Percentiles rank a stretch among this genome's conserved stretches.
These are phyloP conservation scores for Colletotrichum aenigma DNA, from an alignment of 2,329 filamentous ascomycete genomes.

Conservation along the genomic window DNA sequence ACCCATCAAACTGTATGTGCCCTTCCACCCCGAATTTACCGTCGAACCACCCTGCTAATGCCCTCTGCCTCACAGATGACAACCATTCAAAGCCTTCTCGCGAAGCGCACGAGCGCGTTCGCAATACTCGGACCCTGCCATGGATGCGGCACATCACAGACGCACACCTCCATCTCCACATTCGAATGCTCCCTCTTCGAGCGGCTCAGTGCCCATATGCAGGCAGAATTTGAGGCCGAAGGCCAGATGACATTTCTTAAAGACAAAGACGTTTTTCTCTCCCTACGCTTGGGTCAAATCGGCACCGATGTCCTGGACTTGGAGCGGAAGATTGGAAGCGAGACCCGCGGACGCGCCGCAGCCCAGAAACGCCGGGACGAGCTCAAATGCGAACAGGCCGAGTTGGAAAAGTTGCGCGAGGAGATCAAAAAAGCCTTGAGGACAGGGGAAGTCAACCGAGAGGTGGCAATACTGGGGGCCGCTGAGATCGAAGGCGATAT, in stretches of 20 bases:
- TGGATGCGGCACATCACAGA: neutral
- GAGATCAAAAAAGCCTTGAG: neutral
- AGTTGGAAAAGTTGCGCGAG: neutral
- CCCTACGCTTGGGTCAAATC: fast-evolving
- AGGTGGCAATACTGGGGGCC: neutral
- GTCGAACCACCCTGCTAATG: neutral
- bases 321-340: neutral
- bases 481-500: neutral
- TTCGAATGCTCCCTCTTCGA: neutral
- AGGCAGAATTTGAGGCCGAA: neutral
- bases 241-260: neutral
- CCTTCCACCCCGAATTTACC: fast-evolving
- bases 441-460: neutral
- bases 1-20: neutral
- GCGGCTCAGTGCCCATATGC: neutral
- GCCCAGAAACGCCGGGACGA: neutral
- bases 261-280: fast-evolving
- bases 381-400: neutral
- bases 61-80: neutral
- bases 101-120: neutral
- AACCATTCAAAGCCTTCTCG: neutral
- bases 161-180: fast-evolving
- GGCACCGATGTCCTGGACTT: neutral
- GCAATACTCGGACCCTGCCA: neutral
- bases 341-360: neutral